phyloP scores from a whole-genome alignment of 257 asterid species.

The Misopates orontium region DNA sequence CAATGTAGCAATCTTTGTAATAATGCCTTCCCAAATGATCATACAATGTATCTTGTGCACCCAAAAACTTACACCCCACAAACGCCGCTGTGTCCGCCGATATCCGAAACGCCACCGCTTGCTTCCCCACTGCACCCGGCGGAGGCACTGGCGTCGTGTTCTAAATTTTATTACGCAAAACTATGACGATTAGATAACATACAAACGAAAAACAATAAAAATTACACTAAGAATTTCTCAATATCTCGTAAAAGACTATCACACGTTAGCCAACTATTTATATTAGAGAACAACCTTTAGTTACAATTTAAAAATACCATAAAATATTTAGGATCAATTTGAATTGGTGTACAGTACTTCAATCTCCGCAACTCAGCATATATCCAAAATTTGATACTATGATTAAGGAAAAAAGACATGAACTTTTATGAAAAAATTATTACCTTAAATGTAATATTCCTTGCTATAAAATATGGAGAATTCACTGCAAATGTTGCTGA shows the following conservation, averaged over 20 bases:
- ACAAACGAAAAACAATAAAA: too few species aligned
- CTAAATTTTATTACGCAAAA: conserved; percentile 46
- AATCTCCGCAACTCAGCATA: too few species aligned
- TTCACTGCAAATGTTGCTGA: conserved; percentile 95
- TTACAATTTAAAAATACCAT: too few species aligned
- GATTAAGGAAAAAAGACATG: too few species aligned
- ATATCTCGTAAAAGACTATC: too few species aligned
- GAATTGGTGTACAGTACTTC: too few species aligned
- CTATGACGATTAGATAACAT: neutral
- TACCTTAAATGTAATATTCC: conserved; percentile 82
- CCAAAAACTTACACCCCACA: conserved; percentile 75
- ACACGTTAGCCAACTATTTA: too few species aligned
- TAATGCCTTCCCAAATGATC: conserved; percentile 88
- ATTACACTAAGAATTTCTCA: too few species aligned
- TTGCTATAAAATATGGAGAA: conserved; percentile 79
- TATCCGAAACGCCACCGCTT: conserved; percentile 90
- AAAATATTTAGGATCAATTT: too few species aligned
- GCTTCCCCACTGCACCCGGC: conserved; percentile 84
- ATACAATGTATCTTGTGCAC: conserved; percentile 89
- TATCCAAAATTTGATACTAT: too few species aligned
- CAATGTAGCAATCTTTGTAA: conserved; percentile 85
- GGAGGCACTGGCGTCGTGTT: conserved; percentile 80
- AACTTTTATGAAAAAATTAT: too few species aligned
- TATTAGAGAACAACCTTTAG: too few species aligned
- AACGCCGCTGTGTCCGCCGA: conserved; percentile 85